phyloP scores from a whole-genome alignment of 768 basidiomycete species.

The Termitomyces sp. region DNA sequence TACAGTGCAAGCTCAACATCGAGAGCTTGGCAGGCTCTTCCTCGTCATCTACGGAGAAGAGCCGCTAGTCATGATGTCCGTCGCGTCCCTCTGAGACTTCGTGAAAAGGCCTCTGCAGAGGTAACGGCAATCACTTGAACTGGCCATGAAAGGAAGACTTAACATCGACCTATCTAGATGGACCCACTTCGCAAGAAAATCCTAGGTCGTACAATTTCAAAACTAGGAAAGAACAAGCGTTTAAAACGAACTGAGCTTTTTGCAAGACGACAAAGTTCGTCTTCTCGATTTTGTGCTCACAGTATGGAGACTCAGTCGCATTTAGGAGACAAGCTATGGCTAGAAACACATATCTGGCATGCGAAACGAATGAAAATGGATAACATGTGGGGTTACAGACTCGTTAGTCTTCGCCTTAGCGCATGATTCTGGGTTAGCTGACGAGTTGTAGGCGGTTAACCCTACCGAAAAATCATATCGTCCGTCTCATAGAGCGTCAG shows the following conservation, averaged over 20 bases:
- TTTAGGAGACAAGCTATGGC: slow-evolving; percentile 82
- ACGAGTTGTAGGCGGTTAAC: slow-evolving; percentile 54
- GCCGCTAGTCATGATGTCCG: slow-evolving; percentile 95
- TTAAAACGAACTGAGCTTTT: slow-evolving; percentile 56
- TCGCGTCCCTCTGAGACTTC: slow-evolving; percentile 79
- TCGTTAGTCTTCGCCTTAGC: slow-evolving; percentile 41
- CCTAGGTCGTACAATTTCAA: slow-evolving; percentile 43
- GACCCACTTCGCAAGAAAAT: slow-evolving; percentile 36
- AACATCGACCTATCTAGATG: slow-evolving; percentile 33
- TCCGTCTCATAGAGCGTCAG: slow-evolving; percentile 84
- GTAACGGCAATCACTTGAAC: slow-evolving; percentile 33
- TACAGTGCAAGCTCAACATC: slow-evolving; percentile 65
- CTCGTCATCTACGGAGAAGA: slow-evolving; percentile 84
- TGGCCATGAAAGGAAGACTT: neutral
- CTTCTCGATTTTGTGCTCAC: neutral
- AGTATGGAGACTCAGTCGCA: neutral
- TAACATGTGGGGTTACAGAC: slow-evolving; percentile 85
- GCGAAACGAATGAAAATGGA: slow-evolving; percentile 96
- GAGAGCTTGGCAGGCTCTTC: slow-evolving; percentile 89
- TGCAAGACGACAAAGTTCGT: slow-evolving; percentile 69
- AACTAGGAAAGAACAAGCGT: slow-evolving; percentile 58
- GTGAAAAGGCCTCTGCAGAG: slow-evolving; percentile 80
- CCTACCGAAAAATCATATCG: slow-evolving; percentile 93
- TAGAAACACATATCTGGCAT: slow-evolving; percentile 97
- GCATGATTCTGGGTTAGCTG: neutral